These are phyloP conservation scores for Castanea crenata DNA, from an alignment of 306 rosid species.

Conservation along the genomic window DNA sequence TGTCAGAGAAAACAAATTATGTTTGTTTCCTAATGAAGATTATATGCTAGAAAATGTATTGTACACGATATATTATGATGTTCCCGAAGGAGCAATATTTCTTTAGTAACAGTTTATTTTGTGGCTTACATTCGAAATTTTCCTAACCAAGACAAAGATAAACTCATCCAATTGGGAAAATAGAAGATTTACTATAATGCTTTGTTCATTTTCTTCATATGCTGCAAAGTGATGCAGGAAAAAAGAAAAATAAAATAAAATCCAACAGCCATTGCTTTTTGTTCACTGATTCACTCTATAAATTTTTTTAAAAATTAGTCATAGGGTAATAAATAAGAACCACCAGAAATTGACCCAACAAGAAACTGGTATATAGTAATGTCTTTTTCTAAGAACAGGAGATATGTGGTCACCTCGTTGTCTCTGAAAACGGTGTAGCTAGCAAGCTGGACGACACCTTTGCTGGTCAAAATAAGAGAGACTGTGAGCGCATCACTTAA, in stretches of 20 bases:
- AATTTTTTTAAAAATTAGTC: background rate
- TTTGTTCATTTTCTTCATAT: background rate
- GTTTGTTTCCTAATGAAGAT: background rate
- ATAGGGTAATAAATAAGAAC: background rate
- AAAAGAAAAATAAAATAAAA: background rate
- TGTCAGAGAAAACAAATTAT: background rate
- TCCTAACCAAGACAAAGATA: too few relatives aligned
- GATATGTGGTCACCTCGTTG: slow-evolving; percentile 9
- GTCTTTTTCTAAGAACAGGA: background rate
- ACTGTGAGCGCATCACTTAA: slow-evolving; percentile 39
- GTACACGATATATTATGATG: background rate
- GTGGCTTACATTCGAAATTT: too few relatives aligned
- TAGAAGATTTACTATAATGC: too few relatives aligned
- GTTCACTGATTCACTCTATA: background rate
- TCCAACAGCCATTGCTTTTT: too few relatives aligned
- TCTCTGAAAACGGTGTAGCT: slow-evolving; percentile 5
- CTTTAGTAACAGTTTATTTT: too few relatives aligned
- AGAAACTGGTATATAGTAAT: background rate
- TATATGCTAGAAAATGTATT: background rate
- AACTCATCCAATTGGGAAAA: too few relatives aligned
- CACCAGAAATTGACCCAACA: background rate
- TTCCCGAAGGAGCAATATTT: too few relatives aligned
- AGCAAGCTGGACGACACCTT: slow-evolving; percentile 54
- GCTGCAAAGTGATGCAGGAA: background rate
- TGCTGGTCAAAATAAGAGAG: slow-evolving; percentile 51